Evolutionary conservation across 495 filamentous ascomycete genomes (phyloP).

Genomic region (Penicillium simplicissimum): DNA sequence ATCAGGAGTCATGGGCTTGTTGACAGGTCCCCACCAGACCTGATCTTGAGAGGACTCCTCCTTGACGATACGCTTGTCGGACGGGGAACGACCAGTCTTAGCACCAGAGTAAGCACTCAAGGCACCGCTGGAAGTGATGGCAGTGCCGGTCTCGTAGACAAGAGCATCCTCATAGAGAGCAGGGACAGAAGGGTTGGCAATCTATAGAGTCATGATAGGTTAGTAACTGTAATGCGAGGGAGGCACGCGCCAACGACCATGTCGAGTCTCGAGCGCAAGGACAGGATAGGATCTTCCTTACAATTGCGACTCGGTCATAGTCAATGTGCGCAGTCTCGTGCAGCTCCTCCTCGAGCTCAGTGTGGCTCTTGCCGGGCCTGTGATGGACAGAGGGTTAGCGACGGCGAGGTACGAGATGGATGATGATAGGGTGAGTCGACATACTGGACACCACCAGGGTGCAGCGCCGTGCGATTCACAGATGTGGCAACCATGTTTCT

Average conservation of each 20-base stretch:
- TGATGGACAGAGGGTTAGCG: slow-evolving; percentile 32
- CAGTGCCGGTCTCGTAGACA: slow-evolving; percentile 96
- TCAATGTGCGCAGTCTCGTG: slow-evolving; percentile 99
- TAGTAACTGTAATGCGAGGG: slow-evolving; percentile 16
- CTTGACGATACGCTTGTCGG: slow-evolving; percentile 95
- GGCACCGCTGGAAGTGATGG: slow-evolving; percentile 93
- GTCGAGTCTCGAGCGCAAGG: slow-evolving; percentile 10
- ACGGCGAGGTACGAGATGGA: slow-evolving; percentile 17
- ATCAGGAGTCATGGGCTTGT: slow-evolving; percentile 97
- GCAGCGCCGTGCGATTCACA: slow-evolving; percentile 86
- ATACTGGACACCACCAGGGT: slow-evolving; percentile 91
- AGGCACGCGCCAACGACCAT: slow-evolving; percentile 12
- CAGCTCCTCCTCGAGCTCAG: slow-evolving; percentile 94
- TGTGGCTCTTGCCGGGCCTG: slow-evolving; percentile 84
- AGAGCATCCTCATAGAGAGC: slow-evolving; percentile 98
- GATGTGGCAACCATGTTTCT: slow-evolving; percentile 69
- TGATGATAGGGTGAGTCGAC: slow-evolving; percentile 36
- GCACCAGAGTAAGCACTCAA: slow-evolving; percentile 96
- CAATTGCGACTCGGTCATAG: slow-evolving; percentile 97
- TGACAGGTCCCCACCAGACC: slow-evolving; percentile 97
- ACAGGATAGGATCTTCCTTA: slow-evolving; percentile 42
- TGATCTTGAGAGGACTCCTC: slow-evolving; percentile 86
- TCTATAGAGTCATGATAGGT: slow-evolving; percentile 47
- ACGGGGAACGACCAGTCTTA: slow-evolving; percentile 95
- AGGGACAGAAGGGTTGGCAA: slow-evolving; percentile 87